phyloP scores from a whole-genome alignment of 164 flowering plant species.

The Aristolochia contorta region DNA sequence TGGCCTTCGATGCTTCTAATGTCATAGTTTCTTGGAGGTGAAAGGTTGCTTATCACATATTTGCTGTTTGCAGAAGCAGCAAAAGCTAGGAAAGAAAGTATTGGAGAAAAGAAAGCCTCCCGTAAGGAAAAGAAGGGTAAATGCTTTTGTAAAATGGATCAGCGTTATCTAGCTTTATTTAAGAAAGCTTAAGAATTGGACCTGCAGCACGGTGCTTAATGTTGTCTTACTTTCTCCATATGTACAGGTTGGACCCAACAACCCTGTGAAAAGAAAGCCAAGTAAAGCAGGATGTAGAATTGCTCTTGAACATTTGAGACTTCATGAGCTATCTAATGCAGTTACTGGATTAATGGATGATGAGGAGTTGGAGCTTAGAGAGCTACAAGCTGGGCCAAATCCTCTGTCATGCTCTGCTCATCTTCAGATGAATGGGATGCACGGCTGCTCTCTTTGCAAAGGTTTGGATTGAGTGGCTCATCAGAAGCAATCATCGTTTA shows the following conservation, averaged over 20 bases:
- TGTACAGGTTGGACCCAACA: conserved; percentile 29
- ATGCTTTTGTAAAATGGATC: background rate
- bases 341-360: conserved; percentile 53
- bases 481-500: background rate
- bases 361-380: conserved; percentile 85
- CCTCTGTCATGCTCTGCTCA: conserved; percentile 59
- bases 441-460: conserved; percentile 83
- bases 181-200: background rate
- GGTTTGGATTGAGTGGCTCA: conserved; percentile 27
- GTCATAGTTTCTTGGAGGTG: background rate
- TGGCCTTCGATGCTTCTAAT: background rate
- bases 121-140: conserved; percentile 45
- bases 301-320: conserved; percentile 31
- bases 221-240: conserved; percentile 1
- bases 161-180: too few relatives aligned
- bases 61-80: conserved; percentile 24
- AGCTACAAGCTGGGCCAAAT: conserved; percentile 59
- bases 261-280: conserved; percentile 20
- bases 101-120: conserved; percentile 43
- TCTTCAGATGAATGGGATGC: conserved; percentile 31
- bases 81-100: conserved; percentile 26
- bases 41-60: background rate
- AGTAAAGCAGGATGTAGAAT: conserved; percentile 50
- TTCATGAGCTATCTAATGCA: conserved; percentile 24
- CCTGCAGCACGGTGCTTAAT: background rate